These are phyloP conservation scores for Oenanthe sinensis DNA, from an alignment of 129 eudicot species.

Conservation along the genomic window DNA sequence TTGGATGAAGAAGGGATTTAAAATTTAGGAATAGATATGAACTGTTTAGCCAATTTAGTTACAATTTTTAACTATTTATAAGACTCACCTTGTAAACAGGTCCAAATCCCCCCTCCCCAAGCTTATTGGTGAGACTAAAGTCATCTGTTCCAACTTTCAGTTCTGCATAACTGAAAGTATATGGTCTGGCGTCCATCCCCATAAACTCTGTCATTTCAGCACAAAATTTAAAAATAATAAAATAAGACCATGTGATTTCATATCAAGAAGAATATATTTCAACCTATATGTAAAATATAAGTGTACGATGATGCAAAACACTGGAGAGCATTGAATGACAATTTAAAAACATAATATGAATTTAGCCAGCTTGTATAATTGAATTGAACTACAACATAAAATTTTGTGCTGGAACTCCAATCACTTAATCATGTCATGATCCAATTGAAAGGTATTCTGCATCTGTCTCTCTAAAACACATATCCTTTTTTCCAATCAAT, in stretches of 20 bases:
- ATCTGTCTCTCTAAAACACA: no score
- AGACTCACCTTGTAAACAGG: slow-evolving; percentile 20
- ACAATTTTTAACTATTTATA: background rate
- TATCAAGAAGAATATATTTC: background rate
- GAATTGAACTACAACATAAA: background rate
- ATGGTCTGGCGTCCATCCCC: slow-evolving; percentile 41
- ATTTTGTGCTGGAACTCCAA: background rate
- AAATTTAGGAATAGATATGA: background rate
- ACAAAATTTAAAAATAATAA: background rate
- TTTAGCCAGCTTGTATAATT: background rate
- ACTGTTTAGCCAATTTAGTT: background rate
- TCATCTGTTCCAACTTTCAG: slow-evolving; percentile 34
- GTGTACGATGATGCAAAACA: background rate
- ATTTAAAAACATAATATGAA: background rate
- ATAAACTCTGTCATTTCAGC: slow-evolving; percentile 17
- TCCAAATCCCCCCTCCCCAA: slow-evolving; percentile 26
- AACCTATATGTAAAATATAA: background rate
- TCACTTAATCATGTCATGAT: background rate
- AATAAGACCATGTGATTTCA: background rate
- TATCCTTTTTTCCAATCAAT: background rate
- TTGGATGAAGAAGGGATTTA: background rate
- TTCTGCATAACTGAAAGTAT: slow-evolving; percentile 39
- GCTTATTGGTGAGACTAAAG: slow-evolving; percentile 34
- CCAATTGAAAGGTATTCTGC: background rate
- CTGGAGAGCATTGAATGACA: background rate